Evolutionary conservation across 495 filamentous ascomycete species (phyloP).

Genomic region (Sphaerosporella brunnea): DNA sequence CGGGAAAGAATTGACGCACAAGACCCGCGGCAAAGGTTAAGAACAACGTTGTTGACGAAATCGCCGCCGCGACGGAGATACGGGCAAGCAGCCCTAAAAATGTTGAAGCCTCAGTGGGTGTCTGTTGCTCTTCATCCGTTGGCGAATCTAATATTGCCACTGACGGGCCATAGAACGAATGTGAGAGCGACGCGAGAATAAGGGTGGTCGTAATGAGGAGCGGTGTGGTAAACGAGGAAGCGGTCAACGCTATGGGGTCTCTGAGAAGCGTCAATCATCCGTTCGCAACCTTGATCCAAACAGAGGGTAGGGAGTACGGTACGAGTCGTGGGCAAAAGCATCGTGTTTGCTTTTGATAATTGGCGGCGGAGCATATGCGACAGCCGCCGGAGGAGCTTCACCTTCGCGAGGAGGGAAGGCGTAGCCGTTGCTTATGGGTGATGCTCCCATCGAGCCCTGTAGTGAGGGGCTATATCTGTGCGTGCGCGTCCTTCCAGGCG

Average conservation of each 20-base stretch:
- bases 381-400: background rate
- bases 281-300: background rate
- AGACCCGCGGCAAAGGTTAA: constrained; percentile 7
- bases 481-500: background rate
- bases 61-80: constrained; percentile 10
- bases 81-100: background rate
- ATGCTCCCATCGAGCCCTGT: background rate
- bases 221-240: constrained; percentile 3
- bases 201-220: constrained; percentile 4
- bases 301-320: background rate
- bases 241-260: constrained; percentile 4
- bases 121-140: background rate
- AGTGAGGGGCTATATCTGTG: constrained; percentile 5
- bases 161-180: constrained; percentile 1
- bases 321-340: background rate
- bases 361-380: constrained; percentile 3
- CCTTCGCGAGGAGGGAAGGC: background rate
- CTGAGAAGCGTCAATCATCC: background rate
- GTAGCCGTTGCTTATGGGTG: background rate
- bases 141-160: background rate
- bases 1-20: constrained; percentile 7
- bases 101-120: background rate
- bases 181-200: constrained; percentile 8
- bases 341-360: constrained; percentile 1
- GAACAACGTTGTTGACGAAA: constrained; percentile 17